A percentile compares a stretch with the other conserved stretches of the same genome.
These are phyloP conservation scores for Pythium pectinolyticum DNA, from an alignment of 352 stramenopile genomes.

Conservation along the genomic window DNA sequence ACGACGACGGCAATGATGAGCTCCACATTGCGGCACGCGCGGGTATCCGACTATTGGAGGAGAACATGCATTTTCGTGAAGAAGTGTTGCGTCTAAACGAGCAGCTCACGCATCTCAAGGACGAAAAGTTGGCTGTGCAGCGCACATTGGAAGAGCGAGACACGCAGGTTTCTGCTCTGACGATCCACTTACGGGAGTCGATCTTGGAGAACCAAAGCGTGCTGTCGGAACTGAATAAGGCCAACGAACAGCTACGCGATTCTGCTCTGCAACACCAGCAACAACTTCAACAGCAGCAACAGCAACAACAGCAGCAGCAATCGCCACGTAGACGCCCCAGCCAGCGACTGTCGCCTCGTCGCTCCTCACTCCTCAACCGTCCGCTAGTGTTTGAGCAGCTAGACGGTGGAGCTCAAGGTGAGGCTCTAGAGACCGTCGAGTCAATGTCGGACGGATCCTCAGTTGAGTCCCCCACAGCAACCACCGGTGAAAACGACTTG, in stretches of 20 bases:
- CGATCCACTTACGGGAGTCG: conserved; percentile 49
- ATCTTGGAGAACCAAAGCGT: conserved; percentile 59
- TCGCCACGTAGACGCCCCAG: background rate
- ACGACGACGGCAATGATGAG: conserved; percentile 41
- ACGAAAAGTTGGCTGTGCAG: conserved; percentile 41
- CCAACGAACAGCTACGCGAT: conserved; percentile 34
- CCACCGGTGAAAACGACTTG: background rate
- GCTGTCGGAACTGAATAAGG: conserved; percentile 43
- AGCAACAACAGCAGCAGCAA: conserved; percentile 25
- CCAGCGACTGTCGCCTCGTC: conserved; percentile 11
- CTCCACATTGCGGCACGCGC: conserved; percentile 60
- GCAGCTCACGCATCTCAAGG: conserved; percentile 35
- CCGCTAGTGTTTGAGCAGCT: conserved; percentile 12
- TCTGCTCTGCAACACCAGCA: conserved; percentile 20
- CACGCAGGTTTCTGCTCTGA: conserved; percentile 33
- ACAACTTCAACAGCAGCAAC: conserved; percentile 20
- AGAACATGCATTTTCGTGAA: conserved; percentile 67
- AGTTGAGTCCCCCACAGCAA: conserved; percentile 1
- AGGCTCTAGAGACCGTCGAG: background rate
- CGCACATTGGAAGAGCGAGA: conserved; percentile 47
- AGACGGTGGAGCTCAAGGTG: background rate
- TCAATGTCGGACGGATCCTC: background rate
- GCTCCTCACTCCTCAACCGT: background rate
- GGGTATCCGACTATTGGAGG: conserved; percentile 66
- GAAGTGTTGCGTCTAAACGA: conserved; percentile 52